These are phyloP conservation scores for Diplosphaera chodatii DNA, from an alignment of 139 green algal species.

Conservation along the genomic window DNA sequence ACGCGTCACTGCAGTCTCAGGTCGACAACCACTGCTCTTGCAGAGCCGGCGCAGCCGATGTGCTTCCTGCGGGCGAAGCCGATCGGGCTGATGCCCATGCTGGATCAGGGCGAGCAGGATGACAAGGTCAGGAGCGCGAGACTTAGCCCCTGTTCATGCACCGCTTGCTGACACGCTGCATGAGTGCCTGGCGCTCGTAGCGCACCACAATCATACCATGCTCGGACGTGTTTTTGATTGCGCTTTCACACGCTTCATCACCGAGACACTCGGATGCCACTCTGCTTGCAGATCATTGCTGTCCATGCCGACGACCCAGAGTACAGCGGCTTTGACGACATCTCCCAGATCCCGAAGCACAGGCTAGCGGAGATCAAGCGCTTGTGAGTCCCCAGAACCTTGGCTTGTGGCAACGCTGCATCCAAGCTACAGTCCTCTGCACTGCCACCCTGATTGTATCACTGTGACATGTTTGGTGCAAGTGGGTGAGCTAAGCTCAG, in stretches of 20 bases:
- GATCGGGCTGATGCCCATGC: constrained; percentile 95
- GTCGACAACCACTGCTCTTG: too few species aligned
- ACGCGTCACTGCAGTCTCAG: too few species aligned
- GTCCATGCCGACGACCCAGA: constrained; percentile 88
- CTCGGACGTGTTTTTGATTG: too few species aligned
- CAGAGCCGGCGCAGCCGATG: constrained; percentile 85
- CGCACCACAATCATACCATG: too few species aligned
- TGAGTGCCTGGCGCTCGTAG: too few species aligned
- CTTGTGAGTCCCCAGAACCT: not conserved
- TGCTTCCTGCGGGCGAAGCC: constrained; percentile 77
- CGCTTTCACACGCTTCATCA: too few species aligned
- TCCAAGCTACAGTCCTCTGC: not conserved
- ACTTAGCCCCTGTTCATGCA: too few species aligned
- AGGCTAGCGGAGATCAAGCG: constrained; percentile 75
- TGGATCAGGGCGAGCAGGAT: constrained; percentile 86
- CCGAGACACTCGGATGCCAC: too few species aligned
- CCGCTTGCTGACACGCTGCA: too few species aligned
- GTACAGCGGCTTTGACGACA: constrained; percentile 81
- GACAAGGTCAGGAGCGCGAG: constrained; percentile 76
- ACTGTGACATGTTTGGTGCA: too few species aligned
- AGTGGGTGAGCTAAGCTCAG: not conserved
- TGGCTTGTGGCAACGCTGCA: too few species aligned
- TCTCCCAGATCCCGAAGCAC: constrained; percentile 83
- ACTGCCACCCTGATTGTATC: not conserved
- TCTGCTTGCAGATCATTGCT: constrained; percentile 41